phyloP scores from a whole-genome alignment of 257 asterid genomes.

The Scutellaria barbata region DNA sequence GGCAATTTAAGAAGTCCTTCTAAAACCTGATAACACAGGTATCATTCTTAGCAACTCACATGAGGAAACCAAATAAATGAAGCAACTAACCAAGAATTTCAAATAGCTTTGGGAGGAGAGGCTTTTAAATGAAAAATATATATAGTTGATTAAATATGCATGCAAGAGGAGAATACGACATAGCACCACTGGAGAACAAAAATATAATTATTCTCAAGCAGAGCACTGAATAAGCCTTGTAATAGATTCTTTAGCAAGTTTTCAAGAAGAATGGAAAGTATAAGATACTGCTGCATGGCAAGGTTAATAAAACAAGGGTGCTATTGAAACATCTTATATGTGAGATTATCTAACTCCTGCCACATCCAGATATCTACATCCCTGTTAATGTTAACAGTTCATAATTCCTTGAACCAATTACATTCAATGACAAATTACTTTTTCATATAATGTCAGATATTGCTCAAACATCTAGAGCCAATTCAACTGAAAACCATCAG shows the following conservation, averaged over 20 bases:
- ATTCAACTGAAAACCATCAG: constrained; percentile 8
- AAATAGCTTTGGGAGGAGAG: constrained; percentile 4
- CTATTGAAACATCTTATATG: background rate
- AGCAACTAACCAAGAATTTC: constrained; percentile 18
- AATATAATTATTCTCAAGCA: background rate
- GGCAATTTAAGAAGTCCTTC: constrained; percentile 99
- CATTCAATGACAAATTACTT: constrained; percentile 14
- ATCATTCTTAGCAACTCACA: constrained; percentile 26
- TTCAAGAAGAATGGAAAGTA: constrained; percentile 4
- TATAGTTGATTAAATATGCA: background rate
- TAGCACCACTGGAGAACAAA: constrained; percentile 1
- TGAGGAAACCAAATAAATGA: constrained; percentile 19
- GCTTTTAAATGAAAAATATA: background rate
- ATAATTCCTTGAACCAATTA: constrained; percentile 1
- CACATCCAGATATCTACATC: constrained; percentile 26
- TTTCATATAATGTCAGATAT: constrained; percentile 5
- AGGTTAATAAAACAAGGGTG: constrained; percentile 8
- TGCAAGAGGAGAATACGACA: background rate
- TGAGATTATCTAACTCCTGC: background rate
- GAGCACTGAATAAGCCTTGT: background rate
- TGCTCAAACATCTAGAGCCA: background rate
- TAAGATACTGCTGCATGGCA: background rate
- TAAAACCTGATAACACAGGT: constrained; percentile 63
- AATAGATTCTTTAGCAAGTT: constrained; percentile 11
- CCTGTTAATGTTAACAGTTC: background rate